A percentile compares a stretch with the other conserved stretches of the same genome.
These are phyloP conservation scores for Epichloe uncinata DNA, from an alignment of 2,329 filamentous ascomycete genomes.

Conservation along the genomic window DNA sequence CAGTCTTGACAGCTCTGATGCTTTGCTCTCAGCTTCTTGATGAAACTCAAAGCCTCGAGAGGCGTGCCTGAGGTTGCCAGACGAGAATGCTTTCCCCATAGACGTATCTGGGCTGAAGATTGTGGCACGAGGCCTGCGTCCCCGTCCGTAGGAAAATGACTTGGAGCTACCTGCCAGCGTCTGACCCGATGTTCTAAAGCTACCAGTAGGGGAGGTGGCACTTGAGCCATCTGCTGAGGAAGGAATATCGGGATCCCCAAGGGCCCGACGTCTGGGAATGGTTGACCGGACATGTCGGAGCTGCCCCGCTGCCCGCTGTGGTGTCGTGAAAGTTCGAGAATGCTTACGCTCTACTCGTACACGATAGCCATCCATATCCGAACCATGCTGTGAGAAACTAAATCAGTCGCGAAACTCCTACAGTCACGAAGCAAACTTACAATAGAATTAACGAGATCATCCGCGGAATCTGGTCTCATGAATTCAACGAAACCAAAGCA, in stretches of 20 bases:
- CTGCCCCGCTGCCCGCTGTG: slow-evolving; percentile 5
- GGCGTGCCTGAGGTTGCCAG: not conserved
- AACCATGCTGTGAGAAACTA: slow-evolving; percentile 17
- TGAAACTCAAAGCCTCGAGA: not conserved
- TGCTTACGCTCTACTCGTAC: slow-evolving; percentile 27
- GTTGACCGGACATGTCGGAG: slow-evolving; percentile 5
- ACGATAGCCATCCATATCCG: slow-evolving; percentile 16
- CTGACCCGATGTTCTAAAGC: not conserved
- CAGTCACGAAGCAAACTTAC: slow-evolving; percentile 17
- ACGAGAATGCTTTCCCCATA: slow-evolving; percentile 1
- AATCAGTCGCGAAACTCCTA: slow-evolving; percentile 4
- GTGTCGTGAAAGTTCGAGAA: slow-evolving; percentile 11
- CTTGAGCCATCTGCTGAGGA: not conserved
- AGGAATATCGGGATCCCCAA: not conserved
- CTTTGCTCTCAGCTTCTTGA: not conserved
- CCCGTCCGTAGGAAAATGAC: not conserved
- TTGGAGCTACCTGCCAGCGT: not conserved
- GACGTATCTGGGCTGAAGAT: slow-evolving; percentile 6
- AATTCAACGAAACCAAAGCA: slow-evolving; percentile 29
- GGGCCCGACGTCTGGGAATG: slow-evolving; percentile 2
- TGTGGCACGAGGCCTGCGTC: slow-evolving; percentile 5
- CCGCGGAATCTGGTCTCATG: slow-evolving; percentile 21
- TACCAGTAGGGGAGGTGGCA: slow-evolving; percentile 1
- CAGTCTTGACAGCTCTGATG: not conserved
- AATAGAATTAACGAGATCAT: slow-evolving; percentile 20